Evolutionary conservation across 805 yeast species (phyloP), one percentile per base, ranked within the genome.

Genomic region (Martiniozyma abietophila): DNA sequence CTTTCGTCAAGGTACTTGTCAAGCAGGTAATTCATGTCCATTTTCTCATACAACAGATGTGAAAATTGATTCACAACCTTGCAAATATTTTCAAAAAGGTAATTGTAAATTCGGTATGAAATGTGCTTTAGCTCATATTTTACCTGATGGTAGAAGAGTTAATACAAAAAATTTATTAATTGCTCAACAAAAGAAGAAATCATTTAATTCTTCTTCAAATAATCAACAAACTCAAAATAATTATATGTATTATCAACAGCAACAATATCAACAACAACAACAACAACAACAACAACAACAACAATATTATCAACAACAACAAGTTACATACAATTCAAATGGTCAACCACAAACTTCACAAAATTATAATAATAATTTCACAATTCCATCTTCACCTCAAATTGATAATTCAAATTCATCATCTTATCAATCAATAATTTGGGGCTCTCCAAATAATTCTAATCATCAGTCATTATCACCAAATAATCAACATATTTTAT

Each of bases 11-110:
- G 96, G 97, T 1, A 74, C 82, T 12, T 89, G 98, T 56, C 96
- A 88, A 57, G 97, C 97, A 1, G 97, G 97, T 9, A 66, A 64
- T 33, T 67, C 89, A 1, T 89, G 98, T 56, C 96, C 96, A 2
- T 89, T 89, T 53, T 77, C 92, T 22, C 98, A 89, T 54, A 67
- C 80, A 30, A 51, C 73, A 33, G 81, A 78, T 36, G 64, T 70
- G 5, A 53, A 66, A n/a, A 59, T 62, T 23, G 76, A 70, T 31
- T 58, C 66, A 29, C 62, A 69, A 27, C 84, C 88, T 6, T 89
- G 98, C 67, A 88, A 86, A 64, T 89, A 88, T 58, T 89, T 84
- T 56, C 92, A 81, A 50, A 83, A 83, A 60, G 97, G 97, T n/a
- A 85, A 86, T 52, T 89, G 98, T 59, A 86, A 86, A 59, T 89